Evolutionary conservation across 2,329 filamentous ascomycete species (phyloP).

Genomic region (Monosporascus sp.): DNA sequence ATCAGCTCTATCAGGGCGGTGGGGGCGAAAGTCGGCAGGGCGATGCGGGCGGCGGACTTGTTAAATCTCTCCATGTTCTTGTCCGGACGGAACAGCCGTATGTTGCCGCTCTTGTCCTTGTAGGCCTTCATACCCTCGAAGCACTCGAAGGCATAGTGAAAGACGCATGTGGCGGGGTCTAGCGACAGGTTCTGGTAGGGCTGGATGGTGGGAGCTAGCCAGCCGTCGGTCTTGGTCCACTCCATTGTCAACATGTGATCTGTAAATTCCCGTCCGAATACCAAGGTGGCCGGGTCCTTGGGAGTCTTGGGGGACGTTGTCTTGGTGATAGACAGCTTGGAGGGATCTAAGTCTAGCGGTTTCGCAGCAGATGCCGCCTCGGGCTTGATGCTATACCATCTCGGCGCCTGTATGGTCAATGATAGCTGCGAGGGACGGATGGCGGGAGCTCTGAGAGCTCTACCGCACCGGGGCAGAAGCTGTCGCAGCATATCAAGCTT

Average conservation of each 20-base stretch:
- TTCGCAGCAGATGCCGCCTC: constrained; percentile 44
- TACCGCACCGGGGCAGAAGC: constrained; percentile 36
- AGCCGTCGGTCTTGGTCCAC: constrained; percentile 82
- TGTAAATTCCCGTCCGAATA: constrained; percentile 90
- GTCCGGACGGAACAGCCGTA: constrained; percentile 88
- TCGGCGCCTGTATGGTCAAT: constrained; percentile 28
- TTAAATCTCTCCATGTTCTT: constrained; percentile 96
- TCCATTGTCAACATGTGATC: constrained; percentile 97
- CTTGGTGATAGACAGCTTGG: constrained; percentile 68
- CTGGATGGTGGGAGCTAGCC: constrained; percentile 75
- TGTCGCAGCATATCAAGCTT: constrained; percentile 38
- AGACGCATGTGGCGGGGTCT: constrained; percentile 92
- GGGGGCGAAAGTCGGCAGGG: constrained; percentile 78
- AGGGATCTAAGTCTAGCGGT: constrained; percentile 68
- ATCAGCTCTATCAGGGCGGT: constrained; percentile 76
- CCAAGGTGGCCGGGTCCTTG: constrained; percentile 69
- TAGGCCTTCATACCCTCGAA: constrained; percentile 99
- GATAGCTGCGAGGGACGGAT: constrained; percentile 27
- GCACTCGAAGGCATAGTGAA: constrained; percentile 97
- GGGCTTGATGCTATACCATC: constrained; percentile 50
- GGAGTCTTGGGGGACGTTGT: constrained; percentile 71
- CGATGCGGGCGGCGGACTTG: constrained; percentile 85
- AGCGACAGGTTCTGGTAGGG: constrained; percentile 97
- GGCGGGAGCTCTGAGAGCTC: constrained; percentile 27
- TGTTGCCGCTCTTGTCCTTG: constrained; percentile 72